These are phyloP conservation scores for Yarrowia sp. DNA, from an alignment of 805 yeast species.

Conservation along the genomic window DNA sequence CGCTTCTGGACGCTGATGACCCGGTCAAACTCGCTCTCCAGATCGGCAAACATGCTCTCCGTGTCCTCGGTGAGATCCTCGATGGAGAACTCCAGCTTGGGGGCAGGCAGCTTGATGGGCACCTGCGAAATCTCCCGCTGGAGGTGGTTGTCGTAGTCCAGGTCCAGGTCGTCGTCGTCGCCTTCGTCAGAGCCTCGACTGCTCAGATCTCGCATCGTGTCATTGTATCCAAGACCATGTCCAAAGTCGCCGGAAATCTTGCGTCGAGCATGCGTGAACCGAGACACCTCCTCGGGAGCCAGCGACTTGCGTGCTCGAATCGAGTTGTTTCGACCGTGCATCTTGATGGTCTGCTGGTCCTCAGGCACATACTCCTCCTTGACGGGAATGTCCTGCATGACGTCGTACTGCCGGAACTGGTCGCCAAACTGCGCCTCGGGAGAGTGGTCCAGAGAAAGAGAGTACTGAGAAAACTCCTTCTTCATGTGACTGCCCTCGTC, in stretches of 20 bases:
- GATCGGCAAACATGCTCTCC: slow-evolving; percentile 31
- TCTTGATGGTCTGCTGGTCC: slow-evolving; percentile 24
- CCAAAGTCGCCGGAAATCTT: slow-evolving; percentile 13
- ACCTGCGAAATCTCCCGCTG: slow-evolving; percentile 25
- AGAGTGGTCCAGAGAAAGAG: neutral
- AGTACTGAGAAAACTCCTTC: neutral
- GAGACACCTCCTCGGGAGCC: slow-evolving; percentile 4
- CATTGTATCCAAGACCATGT: slow-evolving; percentile 9
- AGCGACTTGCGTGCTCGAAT: slow-evolving; percentile 4
- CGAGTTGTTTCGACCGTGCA: slow-evolving; percentile 11
- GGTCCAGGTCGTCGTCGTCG: no score
- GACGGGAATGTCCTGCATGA: slow-evolving; percentile 18
- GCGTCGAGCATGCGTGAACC: slow-evolving; percentile 13
- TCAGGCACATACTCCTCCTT: slow-evolving; percentile 12
- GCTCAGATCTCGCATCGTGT: slow-evolving; percentile 4
- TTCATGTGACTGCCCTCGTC: neutral
- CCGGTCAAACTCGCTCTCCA: slow-evolving; percentile 33
- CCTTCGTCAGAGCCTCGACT: neutral
- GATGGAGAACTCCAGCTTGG: slow-evolving; percentile 22
- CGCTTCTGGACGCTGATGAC: slow-evolving; percentile 31
- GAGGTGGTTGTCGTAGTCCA: slow-evolving; percentile 27
- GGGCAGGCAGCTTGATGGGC: slow-evolving; percentile 29
- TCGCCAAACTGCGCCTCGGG: neutral
- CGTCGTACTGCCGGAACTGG: slow-evolving; percentile 15
- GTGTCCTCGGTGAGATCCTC: slow-evolving; percentile 27